Evolutionary conservation across 345 rosid genomes (phyloP).

Genomic region (Isatis tinctoria): DNA sequence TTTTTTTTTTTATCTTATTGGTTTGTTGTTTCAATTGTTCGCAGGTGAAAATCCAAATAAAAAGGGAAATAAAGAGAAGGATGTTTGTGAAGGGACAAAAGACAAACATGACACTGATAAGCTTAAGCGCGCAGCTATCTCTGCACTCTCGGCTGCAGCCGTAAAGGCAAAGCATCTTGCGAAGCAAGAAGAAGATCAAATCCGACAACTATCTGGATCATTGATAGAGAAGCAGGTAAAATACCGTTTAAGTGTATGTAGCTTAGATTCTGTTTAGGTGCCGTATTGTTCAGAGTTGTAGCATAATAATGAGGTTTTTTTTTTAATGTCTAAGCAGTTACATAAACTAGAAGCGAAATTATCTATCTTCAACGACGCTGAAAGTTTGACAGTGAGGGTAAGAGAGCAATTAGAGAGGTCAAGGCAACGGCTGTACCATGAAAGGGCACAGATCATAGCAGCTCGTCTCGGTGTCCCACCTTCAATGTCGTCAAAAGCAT

Average conservation of each 20-base stretch:
- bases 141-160: constrained; percentile 92
- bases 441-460: constrained; percentile 91
- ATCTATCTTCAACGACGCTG: constrained; percentile 79
- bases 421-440: constrained; percentile 82
- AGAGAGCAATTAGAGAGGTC: constrained; percentile 92
- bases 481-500: constrained; percentile 50
- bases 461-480: constrained; percentile 76
- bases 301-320: not conserved
- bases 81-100: constrained; percentile 39
- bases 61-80: constrained; percentile 40
- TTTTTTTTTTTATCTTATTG: not conserved
- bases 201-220: constrained; percentile 63
- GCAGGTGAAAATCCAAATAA: constrained; percentile 34
- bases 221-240: constrained; percentile 87
- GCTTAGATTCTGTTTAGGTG: not conserved
- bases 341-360: constrained; percentile 84
- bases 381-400: constrained; percentile 54
- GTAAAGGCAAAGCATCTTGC: constrained; percentile 91
- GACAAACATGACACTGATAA: constrained; percentile 50
- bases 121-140: constrained; percentile 69
- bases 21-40: not conserved
- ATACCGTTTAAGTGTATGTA: not conserved
- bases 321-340: constrained; percentile 41
- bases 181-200: constrained; percentile 79
- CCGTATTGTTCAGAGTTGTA: not conserved